phyloP scores from a whole-genome alignment of 2,329 filamentous ascomycete genomes.

The Colletotrichum cuscutae region DNA sequence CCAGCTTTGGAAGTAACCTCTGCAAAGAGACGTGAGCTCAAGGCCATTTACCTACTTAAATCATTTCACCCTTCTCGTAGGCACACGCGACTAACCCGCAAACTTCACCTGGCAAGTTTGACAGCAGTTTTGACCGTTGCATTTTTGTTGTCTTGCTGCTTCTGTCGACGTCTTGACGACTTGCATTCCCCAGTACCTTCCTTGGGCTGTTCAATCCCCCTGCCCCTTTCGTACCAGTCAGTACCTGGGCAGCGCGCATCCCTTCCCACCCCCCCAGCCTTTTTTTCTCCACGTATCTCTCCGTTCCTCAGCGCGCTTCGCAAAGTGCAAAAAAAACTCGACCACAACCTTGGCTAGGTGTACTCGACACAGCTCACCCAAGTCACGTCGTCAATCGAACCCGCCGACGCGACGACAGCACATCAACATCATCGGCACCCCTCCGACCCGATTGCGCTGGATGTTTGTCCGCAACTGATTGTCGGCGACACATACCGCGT shows the following conservation, averaged over 20 bases:
- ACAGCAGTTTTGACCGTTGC: not conserved
- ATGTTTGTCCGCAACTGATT: slow-evolving; percentile 30
- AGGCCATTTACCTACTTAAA: slow-evolving; percentile 6
- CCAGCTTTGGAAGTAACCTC: not conserved
- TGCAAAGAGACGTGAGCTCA: not conserved
- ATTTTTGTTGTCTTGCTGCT: not conserved
- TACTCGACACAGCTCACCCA: slow-evolving; percentile 1
- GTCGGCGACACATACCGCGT: slow-evolving; percentile 20
- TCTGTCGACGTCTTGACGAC: not conserved
- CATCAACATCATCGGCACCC: slow-evolving; percentile 16
- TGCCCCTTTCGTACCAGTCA: not conserved
- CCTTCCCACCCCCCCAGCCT: slow-evolving; percentile 29
- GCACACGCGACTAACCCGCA: not conserved
- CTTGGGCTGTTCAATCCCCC: not conserved
- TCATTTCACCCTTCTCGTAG: slow-evolving; percentile 6
- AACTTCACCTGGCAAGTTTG: not conserved
- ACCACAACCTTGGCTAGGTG: slow-evolving; percentile 2
- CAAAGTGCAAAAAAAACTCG: slow-evolving; percentile 21
- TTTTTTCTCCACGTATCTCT: slow-evolving; percentile 33
- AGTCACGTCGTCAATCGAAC: slow-evolving; percentile 21
- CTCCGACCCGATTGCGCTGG: slow-evolving; percentile 17
- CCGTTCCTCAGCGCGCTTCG: slow-evolving; percentile 21
- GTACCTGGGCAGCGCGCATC: slow-evolving; percentile 11
- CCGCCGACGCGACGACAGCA: slow-evolving; percentile 19
- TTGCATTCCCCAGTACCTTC: not conserved